Conservation (phyloP, 345 rosid species). For the Physaria fendleri region DNA sequence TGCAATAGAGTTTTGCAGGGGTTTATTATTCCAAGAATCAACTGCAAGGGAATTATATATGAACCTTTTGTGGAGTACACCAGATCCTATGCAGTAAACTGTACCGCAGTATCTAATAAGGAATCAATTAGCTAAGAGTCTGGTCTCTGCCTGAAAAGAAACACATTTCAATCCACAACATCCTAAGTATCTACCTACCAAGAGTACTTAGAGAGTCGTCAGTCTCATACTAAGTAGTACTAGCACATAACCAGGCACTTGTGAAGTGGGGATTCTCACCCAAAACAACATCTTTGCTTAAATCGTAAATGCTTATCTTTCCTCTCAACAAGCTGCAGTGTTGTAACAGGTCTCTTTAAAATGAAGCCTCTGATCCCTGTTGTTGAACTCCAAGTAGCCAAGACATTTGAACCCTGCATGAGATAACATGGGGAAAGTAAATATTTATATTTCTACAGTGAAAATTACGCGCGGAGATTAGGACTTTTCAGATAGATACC, state of each 20-base stretch:
- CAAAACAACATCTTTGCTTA: constrained; percentile 35
- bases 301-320: constrained; percentile 36
- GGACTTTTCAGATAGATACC: not conserved
- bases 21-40: constrained; percentile 3
- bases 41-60: not conserved
- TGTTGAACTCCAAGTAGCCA: constrained; percentile 46
- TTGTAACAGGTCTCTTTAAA: constrained; percentile 38
- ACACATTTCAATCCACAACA: not conserved
- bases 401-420: constrained; percentile 58
- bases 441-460: not conserved
- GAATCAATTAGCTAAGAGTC: not conserved
- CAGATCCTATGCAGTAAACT: not conserved
- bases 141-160: not conserved
- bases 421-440: constrained; percentile 2
- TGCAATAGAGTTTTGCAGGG: constrained; percentile 40
- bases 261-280: constrained; percentile 35
- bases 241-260: constrained; percentile 8
- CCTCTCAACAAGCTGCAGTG: constrained; percentile 41
- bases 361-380: constrained; percentile 56
- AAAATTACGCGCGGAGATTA: not conserved
- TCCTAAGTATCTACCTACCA: not conserved
- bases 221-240: not conserved
- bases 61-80: constrained; percentile 5
- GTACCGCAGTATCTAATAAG: not conserved
- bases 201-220: not conserved